Evolutionary conservation across 2,329 filamentous ascomycete genomes (phyloP), one percentile per base, ranked within the genome.

Genomic region (Hypomyces rosellus): DNA sequence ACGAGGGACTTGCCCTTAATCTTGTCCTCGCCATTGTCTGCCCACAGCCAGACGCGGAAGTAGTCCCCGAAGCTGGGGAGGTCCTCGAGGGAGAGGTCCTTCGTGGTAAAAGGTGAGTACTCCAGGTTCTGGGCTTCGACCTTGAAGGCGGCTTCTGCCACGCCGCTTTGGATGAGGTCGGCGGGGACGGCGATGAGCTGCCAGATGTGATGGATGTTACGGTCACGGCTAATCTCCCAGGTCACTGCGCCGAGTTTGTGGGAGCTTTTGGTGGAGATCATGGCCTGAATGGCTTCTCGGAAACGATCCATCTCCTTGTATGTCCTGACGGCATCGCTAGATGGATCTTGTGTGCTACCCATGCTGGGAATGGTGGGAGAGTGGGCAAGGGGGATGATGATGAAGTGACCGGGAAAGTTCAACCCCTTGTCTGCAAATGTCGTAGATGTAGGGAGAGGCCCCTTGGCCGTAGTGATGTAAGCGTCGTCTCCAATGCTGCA

Each of bases 401-500:
- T 83, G 61, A 95, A 82, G 67, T 99, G 93, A 16, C 83, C 81
- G 0, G 92, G 89, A 63, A 92, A 95, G 18, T 76, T 72, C 4
- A 97, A 76, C 5, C 81, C 79, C 1, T 84, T 73, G 8, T 74
- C 64, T 14, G 68, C 61, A 65, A 90, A 95, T 2, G 85, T 91
- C 7, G 78, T 72, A 0, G 80, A 69, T 2, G 83, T 86, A 2
- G 88, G 85, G 1, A 99, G 76, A 5, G 93, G 91, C 0, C 93
- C 93, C 67, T 96, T 96, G 52, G 93, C 89, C 20, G 87, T 93
- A 25, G 93, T 95, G 49, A 97, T 71, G 66, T 97, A 97, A 48
- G 84, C 79, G 53, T 95, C 87, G 15, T 90, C 84, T 48, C 88
- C 93, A 56, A 99, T 92, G 22, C 87, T 90, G 57, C 87, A 86